Conservation (phyloP, 768 basidiomycete species). For the Auricularia sp. region DNA sequence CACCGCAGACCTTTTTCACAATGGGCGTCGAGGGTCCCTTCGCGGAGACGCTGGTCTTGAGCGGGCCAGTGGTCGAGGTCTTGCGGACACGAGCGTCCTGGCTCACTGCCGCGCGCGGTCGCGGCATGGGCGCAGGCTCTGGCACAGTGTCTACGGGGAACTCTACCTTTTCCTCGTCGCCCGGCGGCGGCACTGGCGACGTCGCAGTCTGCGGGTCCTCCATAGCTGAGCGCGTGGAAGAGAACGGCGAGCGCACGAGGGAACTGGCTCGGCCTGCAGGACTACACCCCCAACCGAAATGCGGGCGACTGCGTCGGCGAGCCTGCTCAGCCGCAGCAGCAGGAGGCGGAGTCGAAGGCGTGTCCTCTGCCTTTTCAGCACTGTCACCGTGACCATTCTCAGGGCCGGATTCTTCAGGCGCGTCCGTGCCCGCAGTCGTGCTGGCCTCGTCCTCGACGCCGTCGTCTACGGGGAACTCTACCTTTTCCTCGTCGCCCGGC, state of each 20-base stretch:
- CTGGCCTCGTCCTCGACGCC: neutral
- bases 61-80: constrained; percentile 32
- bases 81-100: constrained; percentile 21
- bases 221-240: neutral
- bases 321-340: constrained; percentile 13
- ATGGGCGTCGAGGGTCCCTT: constrained; percentile 21
- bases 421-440: constrained; percentile 16
- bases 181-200: neutral
- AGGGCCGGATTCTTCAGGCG: constrained; percentile 29
- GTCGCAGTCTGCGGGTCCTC: neutral
- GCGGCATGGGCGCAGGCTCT: constrained; percentile 18
- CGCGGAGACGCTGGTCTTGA: constrained; percentile 3
- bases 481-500: constrained; percentile 10
- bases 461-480: constrained; percentile 10
- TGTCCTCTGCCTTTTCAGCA: constrained; percentile 5
- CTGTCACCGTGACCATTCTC: constrained; percentile 23
- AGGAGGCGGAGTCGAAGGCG: neutral
- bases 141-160: constrained; percentile 12
- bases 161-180: constrained; percentile 12
- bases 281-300: too few relatives aligned
- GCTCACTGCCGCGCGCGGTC: constrained; percentile 24
- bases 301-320: too few relatives aligned
- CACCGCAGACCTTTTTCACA: constrained; percentile 55
- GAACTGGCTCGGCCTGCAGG: too few relatives aligned
- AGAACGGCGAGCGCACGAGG: constrained; percentile 1